A percentile compares a stretch with the other conserved stretches of the same genome.
Evolutionary conservation across 2,329 filamentous ascomycete genomes (phyloP).

Genomic region (Pseudocercospora crystallina): DNA sequence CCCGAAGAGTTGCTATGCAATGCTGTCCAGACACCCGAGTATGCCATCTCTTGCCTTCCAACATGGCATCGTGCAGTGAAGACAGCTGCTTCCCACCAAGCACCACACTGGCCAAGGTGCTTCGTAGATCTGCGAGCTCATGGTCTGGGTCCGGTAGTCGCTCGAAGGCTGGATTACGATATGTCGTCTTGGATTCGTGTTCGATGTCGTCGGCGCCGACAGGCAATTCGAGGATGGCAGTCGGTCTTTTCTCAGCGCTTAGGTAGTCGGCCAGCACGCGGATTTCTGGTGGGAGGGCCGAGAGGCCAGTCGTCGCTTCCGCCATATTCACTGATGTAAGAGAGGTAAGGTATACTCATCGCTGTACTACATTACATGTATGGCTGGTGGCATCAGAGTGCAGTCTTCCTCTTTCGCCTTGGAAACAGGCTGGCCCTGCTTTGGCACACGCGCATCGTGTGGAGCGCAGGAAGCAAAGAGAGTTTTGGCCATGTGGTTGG

Average conservation of each 20-base stretch:
- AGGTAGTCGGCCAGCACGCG: conserved; percentile 23
- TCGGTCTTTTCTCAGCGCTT: conserved; percentile 21
- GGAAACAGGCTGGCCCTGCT: too few relatives aligned
- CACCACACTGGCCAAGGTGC: conserved; percentile 7
- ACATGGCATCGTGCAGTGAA: conserved; percentile 11
- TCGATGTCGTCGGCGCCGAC: not conserved
- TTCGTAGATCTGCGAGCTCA: conserved; percentile 12
- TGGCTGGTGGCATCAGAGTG: too few relatives aligned
- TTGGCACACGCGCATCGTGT: too few relatives aligned
- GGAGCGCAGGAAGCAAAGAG: too few relatives aligned
- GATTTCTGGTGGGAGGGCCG: conserved; percentile 23
- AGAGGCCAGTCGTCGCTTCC: not conserved
- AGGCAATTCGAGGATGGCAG: conserved; percentile 15
- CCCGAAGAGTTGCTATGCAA: conserved; percentile 10
- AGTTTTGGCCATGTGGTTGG: too few relatives aligned
- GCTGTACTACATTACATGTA: too few relatives aligned
- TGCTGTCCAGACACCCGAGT: conserved; percentile 14
- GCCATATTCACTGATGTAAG: not conserved
- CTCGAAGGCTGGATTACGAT: conserved; percentile 21
- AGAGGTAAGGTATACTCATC: not conserved
- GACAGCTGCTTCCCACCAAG: not conserved
- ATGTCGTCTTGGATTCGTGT: conserved; percentile 7
- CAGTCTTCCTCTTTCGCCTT: too few relatives aligned
- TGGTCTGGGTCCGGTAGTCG: not conserved
- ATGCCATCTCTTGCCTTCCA: conserved; percentile 20